Evolutionary conservation across 768 basidiomycete genomes (phyloP), one percentile per base, ranked within the genome.

Genomic region (Gautieria morchelliformis): DNA sequence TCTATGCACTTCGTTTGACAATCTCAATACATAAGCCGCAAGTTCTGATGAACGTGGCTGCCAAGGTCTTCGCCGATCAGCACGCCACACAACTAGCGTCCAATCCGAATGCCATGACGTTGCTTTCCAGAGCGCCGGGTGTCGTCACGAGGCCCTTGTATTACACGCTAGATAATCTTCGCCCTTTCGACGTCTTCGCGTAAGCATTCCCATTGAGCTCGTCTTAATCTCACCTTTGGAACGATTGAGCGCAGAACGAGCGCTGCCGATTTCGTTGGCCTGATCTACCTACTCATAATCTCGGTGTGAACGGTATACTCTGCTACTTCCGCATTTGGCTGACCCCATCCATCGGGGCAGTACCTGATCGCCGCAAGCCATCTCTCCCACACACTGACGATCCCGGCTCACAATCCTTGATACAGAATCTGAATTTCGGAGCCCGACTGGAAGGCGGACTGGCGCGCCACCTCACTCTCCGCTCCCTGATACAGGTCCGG

Each of bases 121-220:
- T 86, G 24, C 67, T 83, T 24, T 59, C 64, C 33, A 70, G 55
- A 1, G 79, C 82, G 1, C 83, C 84, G 0, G 69, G 72, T 53
- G 74, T 79, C 4, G 65, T 85, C 32, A 66, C 74, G 2, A 57
- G 71, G 10, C 82, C 85, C 1, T 64, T 83, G 6, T 69, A 64
- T 35, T 85, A 77, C 61, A 74, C 67, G 0, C 48, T 81, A 9
- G 46, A 70, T 53, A 84, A 85, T 59, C 58, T 81, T 1, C 67
- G 73, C 17, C 82, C 85, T 0, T 86, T 85, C 57, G 75, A 84
- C 60, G 65, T 76, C 12, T 78, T 82, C 22, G 76, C 80, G 81
- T 84, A 69, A 15, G 79, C 59, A 33, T 17, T 9, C 22, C 10
- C 46, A 17, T 39, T 24, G 20, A 35, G 46, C n/a, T 32, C 17